phyloP scores from a whole-genome alignment of 805 yeast species.

The Scheffersomyces amazonensis region DNA sequence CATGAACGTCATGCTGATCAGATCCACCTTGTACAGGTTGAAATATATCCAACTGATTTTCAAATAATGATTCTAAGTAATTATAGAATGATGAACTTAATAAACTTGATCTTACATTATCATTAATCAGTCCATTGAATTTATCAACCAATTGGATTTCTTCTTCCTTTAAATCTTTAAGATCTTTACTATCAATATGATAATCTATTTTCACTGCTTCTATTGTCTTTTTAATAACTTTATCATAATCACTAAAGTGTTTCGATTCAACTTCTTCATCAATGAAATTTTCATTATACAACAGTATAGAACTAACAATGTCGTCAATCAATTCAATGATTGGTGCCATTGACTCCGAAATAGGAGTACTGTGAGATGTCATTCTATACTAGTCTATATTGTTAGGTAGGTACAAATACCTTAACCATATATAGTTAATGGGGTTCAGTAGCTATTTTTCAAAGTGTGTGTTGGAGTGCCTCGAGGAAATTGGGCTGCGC shows the following conservation, averaged over 20 bases:
- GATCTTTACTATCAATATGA: background rate
- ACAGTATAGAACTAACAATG: too few relatives aligned
- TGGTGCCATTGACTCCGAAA: too few relatives aligned
- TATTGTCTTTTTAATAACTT: background rate
- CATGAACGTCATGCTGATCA: background rate
- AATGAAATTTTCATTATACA: background rate
- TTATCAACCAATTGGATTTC: constrained; percentile 10
- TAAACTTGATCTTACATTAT: constrained; percentile 18
- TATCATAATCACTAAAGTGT: background rate
- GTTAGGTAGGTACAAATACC: too few relatives aligned
- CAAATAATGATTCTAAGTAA: background rate
- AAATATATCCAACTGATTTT: background rate
- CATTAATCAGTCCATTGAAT: constrained; percentile 20
- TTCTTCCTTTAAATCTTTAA: constrained; percentile 3
- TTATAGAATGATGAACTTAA: constrained; percentile 18
- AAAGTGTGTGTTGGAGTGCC: too few relatives aligned
- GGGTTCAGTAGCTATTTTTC: too few relatives aligned
- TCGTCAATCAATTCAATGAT: too few relatives aligned
- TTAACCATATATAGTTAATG: too few relatives aligned
- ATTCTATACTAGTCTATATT: too few relatives aligned
- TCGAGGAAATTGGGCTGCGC: too few relatives aligned
- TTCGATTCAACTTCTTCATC: background rate
- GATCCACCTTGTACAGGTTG: background rate
- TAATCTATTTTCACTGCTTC: constrained; percentile 2
- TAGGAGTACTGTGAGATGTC: too few relatives aligned